Conservation (phyloP, 768 basidiomycete genomes). For the Boletus fagicola region DNA sequence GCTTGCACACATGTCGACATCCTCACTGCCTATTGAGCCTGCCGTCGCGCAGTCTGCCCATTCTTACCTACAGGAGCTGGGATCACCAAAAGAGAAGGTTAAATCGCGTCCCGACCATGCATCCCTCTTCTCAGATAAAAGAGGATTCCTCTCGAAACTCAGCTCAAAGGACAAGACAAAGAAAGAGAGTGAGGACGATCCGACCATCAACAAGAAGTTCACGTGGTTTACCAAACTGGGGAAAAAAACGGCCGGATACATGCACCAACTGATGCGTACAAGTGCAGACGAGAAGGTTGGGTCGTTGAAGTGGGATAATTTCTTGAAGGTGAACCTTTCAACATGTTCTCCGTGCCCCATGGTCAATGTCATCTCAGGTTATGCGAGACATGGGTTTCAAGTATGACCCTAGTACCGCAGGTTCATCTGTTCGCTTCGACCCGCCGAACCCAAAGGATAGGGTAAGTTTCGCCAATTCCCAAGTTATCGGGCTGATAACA, state of each 20-base stretch:
- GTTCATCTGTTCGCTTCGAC: slow-evolving; percentile 80
- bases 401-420: slow-evolving; percentile 72
- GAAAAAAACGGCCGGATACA: slow-evolving; percentile 55
- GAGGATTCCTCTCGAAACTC: slow-evolving; percentile 54
- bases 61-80: slow-evolving; percentile 61
- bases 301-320: slow-evolving; percentile 77
- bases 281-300: slow-evolving; percentile 56
- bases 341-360: background rate
- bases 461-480: slow-evolving; percentile 31
- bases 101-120: slow-evolving; percentile 67
- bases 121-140: slow-evolving; percentile 45
- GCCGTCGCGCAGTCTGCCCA: slow-evolving; percentile 65
- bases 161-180: slow-evolving; percentile 29
- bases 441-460: slow-evolving; percentile 56
- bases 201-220: slow-evolving; percentile 37
- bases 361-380: slow-evolving; percentile 40
- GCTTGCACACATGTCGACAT: slow-evolving; percentile 35
- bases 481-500: slow-evolving; percentile 3
- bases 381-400: slow-evolving; percentile 79
- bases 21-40: slow-evolving; percentile 45
- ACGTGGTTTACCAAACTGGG: slow-evolving; percentile 56
- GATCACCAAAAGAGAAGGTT: slow-evolving; percentile 56
- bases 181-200: slow-evolving; percentile 34
- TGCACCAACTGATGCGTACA: slow-evolving; percentile 65
- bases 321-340: slow-evolving; percentile 54